phyloP scores from a whole-genome alignment of 495 filamentous ascomycete species.

The Beverwykella pulmonaria region DNA sequence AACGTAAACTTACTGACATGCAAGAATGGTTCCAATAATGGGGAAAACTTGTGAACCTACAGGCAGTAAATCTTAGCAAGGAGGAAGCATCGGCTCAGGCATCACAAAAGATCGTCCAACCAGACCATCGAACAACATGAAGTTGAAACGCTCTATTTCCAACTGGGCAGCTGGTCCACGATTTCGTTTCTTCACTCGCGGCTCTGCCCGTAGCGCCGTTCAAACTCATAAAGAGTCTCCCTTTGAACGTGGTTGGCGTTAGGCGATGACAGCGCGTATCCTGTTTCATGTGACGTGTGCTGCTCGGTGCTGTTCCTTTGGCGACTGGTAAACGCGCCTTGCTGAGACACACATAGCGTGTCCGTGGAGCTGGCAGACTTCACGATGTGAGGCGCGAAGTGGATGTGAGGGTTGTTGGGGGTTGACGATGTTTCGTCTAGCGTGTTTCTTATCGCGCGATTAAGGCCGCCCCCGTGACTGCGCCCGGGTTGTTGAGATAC shows the following conservation, averaged over 20 bases:
- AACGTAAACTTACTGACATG: too few species aligned
- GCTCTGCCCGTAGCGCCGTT: not conserved
- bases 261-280: conserved; percentile 12
- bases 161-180: too few species aligned
- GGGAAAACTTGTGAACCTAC: too few species aligned
- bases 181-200: not conserved
- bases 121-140: too few species aligned
- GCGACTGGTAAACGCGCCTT: not conserved
- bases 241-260: conserved; percentile 1
- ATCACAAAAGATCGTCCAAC: too few species aligned
- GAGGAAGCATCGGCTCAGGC: too few species aligned
- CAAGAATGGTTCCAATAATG: too few species aligned
- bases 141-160: too few species aligned
- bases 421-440: not conserved
- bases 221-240: not conserved
- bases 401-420: not conserved
- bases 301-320: not conserved
- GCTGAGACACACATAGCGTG: not conserved
- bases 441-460: conserved; percentile 3
- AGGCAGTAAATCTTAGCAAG: too few species aligned
- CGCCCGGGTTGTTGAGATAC: not conserved
- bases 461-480: not conserved
- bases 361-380: not conserved
- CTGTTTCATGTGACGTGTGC: conserved; percentile 24
- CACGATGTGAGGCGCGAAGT: not conserved